These are phyloP conservation scores for Aegilops bicornis DNA, from an alignment of 176 grass and related monocot genomes.

Conservation along the genomic window DNA sequence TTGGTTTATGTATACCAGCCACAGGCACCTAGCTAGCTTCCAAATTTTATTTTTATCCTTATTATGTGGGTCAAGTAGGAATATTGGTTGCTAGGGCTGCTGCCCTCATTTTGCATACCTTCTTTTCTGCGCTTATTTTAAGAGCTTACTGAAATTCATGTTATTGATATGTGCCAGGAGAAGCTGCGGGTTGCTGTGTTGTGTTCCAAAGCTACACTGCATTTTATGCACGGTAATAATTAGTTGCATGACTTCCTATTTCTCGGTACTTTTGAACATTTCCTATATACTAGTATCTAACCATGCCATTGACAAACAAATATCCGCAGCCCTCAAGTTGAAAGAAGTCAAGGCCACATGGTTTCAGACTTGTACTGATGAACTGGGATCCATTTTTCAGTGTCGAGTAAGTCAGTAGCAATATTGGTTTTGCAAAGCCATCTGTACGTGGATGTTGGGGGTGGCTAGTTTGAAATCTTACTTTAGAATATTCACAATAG, in stretches of 20 bases:
- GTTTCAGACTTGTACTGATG: constrained; percentile 73
- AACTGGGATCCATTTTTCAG: constrained; percentile 61
- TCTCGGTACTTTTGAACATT: background rate
- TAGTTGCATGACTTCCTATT: background rate
- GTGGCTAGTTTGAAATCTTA: too few species aligned
- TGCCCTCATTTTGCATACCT: too few species aligned
- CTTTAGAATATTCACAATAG: too few species aligned
- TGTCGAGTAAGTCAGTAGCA: too few species aligned
- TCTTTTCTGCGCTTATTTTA: background rate
- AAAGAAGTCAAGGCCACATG: constrained; percentile 64
- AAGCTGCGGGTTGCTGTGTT: constrained; percentile 79
- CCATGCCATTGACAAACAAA: constrained; percentile 1
- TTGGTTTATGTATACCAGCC: background rate
- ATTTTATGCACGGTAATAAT: constrained; percentile 74
- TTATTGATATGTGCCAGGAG: constrained; percentile 49
- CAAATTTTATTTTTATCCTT: too few species aligned
- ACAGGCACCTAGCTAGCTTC: too few species aligned
- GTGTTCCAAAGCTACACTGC: constrained; percentile 79
- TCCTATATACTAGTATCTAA: background rate
- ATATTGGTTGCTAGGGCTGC: too few species aligned
- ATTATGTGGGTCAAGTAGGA: too few species aligned
- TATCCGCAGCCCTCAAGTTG: constrained; percentile 35
- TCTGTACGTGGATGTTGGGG: too few species aligned
- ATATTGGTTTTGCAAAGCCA: too few species aligned
- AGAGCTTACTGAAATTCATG: constrained; percentile 13